Conservation (phyloP, 2,329 filamentous ascomycete genomes). For the Cordyceps fumosorosea region DNA sequence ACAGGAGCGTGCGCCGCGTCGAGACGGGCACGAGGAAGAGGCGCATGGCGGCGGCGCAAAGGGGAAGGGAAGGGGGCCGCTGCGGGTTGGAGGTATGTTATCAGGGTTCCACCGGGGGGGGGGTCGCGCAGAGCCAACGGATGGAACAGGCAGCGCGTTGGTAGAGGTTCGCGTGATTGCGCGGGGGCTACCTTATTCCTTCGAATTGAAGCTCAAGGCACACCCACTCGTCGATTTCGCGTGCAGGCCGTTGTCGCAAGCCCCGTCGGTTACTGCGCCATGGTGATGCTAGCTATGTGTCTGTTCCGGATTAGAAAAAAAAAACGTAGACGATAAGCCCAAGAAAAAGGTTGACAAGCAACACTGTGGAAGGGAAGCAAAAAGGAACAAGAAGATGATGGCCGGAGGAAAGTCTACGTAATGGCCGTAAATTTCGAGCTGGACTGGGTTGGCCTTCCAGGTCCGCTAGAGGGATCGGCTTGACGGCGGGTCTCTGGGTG, state of each 20-base stretch:
- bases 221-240: not conserved
- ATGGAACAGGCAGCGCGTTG: no score
- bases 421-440: not conserved
- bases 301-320: not conserved
- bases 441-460: not conserved
- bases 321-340: not conserved
- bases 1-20: constrained; percentile 82
- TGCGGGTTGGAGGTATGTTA: not conserved
- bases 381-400: not conserved
- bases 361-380: not conserved
- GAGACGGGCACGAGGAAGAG: constrained; percentile 92
- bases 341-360: not conserved
- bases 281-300: not conserved
- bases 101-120: no score
- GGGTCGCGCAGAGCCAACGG: no score
- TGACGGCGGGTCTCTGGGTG: not conserved
- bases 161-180: no score
- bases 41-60: constrained; percentile 56
- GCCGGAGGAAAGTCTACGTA: not conserved
- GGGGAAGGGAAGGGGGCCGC: no score
- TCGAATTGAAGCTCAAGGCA: not conserved
- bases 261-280: not conserved
- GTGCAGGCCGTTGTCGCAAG: not conserved
- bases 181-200: not conserved
- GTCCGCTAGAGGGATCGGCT: not conserved